These are phyloP conservation scores for Hypoxylon sp. DNA, from an alignment of 2,329 filamentous ascomycete genomes.

Conservation along the genomic window DNA sequence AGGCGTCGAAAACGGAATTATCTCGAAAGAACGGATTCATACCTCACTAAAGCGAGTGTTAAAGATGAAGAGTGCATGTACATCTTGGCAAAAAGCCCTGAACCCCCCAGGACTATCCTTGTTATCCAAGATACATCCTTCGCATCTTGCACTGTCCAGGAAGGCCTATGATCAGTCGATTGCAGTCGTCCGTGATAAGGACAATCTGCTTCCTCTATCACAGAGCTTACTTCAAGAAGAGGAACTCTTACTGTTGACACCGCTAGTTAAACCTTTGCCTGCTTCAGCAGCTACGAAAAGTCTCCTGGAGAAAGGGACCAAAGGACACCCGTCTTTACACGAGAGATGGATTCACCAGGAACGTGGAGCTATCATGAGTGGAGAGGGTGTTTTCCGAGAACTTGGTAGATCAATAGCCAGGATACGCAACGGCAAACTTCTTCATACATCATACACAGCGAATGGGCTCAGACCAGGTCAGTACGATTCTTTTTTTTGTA, in stretches of 20 bases:
- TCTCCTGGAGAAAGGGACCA: constrained; percentile 68
- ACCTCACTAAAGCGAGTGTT: constrained; percentile 85
- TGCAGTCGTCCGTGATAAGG: constrained; percentile 91
- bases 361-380: constrained; percentile 82
- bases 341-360: constrained; percentile 73
- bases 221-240: constrained; percentile 86
- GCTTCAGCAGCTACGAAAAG: constrained; percentile 86
- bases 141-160: constrained; percentile 84
- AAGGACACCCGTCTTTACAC: constrained; percentile 59
- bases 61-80: constrained; percentile 85
- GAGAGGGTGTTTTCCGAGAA: constrained; percentile 92
- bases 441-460: constrained; percentile 95
- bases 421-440: constrained; percentile 85
- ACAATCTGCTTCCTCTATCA: constrained; percentile 85
- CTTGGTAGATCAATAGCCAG: constrained; percentile 89
- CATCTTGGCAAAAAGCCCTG: constrained; percentile 92
- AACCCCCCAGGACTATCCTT: constrained; percentile 84
- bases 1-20: constrained; percentile 90
- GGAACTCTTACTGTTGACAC: constrained; percentile 89
- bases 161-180: constrained; percentile 94
- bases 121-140: constrained; percentile 84
- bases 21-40: constrained; percentile 83
- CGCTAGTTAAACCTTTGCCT: constrained; percentile 90
- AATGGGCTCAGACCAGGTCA: constrained; percentile 86
- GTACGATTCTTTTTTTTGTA: constrained; percentile 31